Evolutionary conservation across 1,139 yeast species (phyloP), one percentile per base, ranked within the genome.

Genomic region (Pichia sp.): DNA sequence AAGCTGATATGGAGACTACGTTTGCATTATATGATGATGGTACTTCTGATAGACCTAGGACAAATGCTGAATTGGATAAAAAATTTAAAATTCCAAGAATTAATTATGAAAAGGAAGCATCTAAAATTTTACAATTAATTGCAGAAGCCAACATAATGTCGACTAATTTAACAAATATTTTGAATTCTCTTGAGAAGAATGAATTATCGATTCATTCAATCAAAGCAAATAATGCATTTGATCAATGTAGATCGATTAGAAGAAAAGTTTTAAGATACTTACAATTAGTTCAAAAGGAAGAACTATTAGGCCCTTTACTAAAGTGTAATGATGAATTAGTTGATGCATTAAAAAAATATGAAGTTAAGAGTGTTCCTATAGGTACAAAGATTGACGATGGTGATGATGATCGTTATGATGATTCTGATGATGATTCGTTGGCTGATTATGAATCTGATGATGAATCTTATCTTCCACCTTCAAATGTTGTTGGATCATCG

Each of bases 281-380:
- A 54, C 97, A 92, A 66, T 74, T 80, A 50, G 86, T 88, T 39
- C 85, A 85, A 39, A 83, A 80, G 49, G 97, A 89, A 56, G 96
- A 87, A 61, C 85, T 82, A 56, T 69, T 92, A 57, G 97, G 97
- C 11, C 77, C 90, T 45, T 73, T 92, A 56, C 79, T 92, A 52
- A 84, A 79, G 55, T 95, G 96, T 44, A 92, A 92, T 63, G 98
- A 92, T 59, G 90, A 85, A 60, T 74, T 92, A 54, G 95, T 92
- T 12, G 71, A 70, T 6, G 82, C 89, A 0, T 73, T 92, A 59
- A 79, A 82, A 58, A 68, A 72, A 52, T 89, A 80, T 63, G 96
- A 90, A 54, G 73, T 75, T 47, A 63, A 64, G 58, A 73, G 82
- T 53, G 73, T 74, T 46, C 77, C 78, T 4, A 39, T 50, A 8